Evolutionary conservation across 176 grass and related monocot species (phyloP), one percentile per base, ranked within the genome.

Genomic region (Oryza australiensis): DNA sequence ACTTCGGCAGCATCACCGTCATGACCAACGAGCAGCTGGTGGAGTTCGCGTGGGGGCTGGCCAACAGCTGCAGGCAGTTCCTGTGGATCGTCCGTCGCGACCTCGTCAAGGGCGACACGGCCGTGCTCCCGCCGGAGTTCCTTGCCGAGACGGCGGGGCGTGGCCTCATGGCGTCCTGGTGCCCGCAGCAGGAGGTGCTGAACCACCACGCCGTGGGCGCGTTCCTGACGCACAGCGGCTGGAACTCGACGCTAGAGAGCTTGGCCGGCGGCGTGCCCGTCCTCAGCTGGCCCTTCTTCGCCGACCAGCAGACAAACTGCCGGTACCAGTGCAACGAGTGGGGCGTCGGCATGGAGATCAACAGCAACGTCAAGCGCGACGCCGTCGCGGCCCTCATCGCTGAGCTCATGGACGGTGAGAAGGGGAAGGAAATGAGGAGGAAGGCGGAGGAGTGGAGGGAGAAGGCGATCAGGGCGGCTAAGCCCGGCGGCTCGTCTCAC

Each of bases 201-300:
- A 26, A 55, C n/a, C 91, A 97, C 70, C 91, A 91, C 0, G 51
- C 91, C 6, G 73, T 97, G 0, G 87, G 89, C 16, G 89, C 88
- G 4, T 97, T 97, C 82, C 88, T 97, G 20, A 94, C 91, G 48
- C 94, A 94, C 74, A 83, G 89, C 37, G 91, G 94, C 0, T 97
- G 94, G 91, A 97, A 97, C 72, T 97, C 91, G 13, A 76, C 87
- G 20, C 71, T 91, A 4, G 91, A 97, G 84, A 78, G 91, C 82
- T 82, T 97, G n/a, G 92, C 85, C 73, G 64, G 73, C 32, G 94
- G 91, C 28, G 87, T 97, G 49, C 94, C 94, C 0, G 87, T 97
- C 76, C 76, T 97, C 60, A 88, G 87, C 84, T 97, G 92, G 94
- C 92, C 94, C 0, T 97, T 94, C 86, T 97, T 97, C 60, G 92